phyloP scores from a whole-genome alignment of 2,329 filamentous ascomycete species.

The Xylariaceae sp. region DNA sequence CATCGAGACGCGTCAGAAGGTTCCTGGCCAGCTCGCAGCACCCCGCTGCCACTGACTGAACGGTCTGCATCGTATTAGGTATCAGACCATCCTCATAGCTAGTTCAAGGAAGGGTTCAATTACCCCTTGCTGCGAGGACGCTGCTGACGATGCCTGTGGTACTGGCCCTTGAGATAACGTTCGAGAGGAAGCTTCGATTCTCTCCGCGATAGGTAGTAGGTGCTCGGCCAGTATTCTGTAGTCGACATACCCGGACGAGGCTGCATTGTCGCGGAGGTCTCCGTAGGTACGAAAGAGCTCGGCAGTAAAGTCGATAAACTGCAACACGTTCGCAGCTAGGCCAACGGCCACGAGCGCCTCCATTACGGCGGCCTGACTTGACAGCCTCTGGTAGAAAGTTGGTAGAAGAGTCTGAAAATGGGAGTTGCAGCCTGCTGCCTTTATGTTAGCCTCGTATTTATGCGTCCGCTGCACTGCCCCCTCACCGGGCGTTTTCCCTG shows the following conservation, averaged over 20 bases:
- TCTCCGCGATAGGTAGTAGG: constrained; percentile 7
- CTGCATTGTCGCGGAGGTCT: constrained; percentile 11
- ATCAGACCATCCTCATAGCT: too few species aligned
- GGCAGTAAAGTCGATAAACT: constrained; percentile 11
- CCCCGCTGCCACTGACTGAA: constrained; percentile 9
- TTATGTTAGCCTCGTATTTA: too few species aligned
- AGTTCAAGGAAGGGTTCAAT: too few species aligned
- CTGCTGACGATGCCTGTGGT: constrained; percentile 3
- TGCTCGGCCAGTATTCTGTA: constrained; percentile 7
- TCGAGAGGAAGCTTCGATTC: constrained; percentile 7
- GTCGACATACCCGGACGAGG: constrained; percentile 11
- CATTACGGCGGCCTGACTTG: constrained; percentile 4
- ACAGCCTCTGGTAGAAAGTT: background rate
- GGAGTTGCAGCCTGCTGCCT: too few species aligned
- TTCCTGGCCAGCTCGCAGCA: constrained; percentile 10
- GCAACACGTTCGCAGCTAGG: constrained; percentile 14
- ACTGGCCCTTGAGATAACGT: constrained; percentile 8
- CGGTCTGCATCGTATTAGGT: constrained; percentile 4
- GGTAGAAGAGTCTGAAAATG: background rate
- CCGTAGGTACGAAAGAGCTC: constrained; percentile 10
- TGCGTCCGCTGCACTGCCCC: too few species aligned
- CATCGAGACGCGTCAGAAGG: constrained; percentile 9
- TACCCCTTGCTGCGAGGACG: constrained; percentile 6
- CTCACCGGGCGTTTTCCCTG: too few species aligned
- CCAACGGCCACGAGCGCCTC: constrained; percentile 14